These are phyloP conservation scores for Nitzschia sp. DNA, from an alignment of 108 stramenopile species.

Conservation along the genomic window DNA sequence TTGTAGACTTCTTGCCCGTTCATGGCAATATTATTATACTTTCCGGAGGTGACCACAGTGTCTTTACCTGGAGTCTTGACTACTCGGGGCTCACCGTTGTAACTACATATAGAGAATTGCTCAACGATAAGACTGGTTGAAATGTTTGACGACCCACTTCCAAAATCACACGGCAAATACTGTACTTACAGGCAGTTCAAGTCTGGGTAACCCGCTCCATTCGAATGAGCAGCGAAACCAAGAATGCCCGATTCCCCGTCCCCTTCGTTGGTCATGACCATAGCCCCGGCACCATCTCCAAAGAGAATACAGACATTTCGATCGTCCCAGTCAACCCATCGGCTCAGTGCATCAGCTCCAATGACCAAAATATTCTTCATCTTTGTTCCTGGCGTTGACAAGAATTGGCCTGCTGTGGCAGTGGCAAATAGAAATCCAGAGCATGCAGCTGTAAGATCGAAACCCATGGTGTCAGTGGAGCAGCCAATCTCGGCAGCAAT, in stretches of 20 bases:
- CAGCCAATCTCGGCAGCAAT: slow-evolving; percentile 85
- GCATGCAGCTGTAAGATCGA: slow-evolving; percentile 97
- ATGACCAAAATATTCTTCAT: slow-evolving; percentile 85
- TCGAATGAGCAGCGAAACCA: slow-evolving; percentile 91
- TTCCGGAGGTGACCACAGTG: slow-evolving; percentile 67
- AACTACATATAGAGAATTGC: slow-evolving; percentile 45
- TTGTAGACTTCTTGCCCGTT: slow-evolving; percentile 95
- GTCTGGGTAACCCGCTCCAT: slow-evolving; percentile 85
- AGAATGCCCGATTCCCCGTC: slow-evolving; percentile 67
- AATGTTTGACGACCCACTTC: no score
- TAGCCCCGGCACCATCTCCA: slow-evolving; percentile 97
- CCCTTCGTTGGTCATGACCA: slow-evolving; percentile 73
- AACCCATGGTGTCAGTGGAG: slow-evolving; percentile 75
- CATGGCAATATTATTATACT: slow-evolving; percentile 84
- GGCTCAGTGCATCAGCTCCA: slow-evolving; percentile 91
- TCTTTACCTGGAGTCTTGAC: slow-evolving; percentile 74
- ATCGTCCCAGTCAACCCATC: slow-evolving; percentile 98
- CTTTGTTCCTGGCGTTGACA: slow-evolving; percentile 46
- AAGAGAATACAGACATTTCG: slow-evolving; percentile 94
- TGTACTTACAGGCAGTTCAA: slow-evolving; percentile 81
- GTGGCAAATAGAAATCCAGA: slow-evolving; percentile 93
- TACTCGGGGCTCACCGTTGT: slow-evolving; percentile 62
- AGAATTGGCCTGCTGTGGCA: slow-evolving; percentile 91
- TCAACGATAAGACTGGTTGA: no score
- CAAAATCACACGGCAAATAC: no score